Base-by-base conservation (phyloP, 2,329 filamentous ascomycete species). In the Lachnellula hyalina region DNA sequence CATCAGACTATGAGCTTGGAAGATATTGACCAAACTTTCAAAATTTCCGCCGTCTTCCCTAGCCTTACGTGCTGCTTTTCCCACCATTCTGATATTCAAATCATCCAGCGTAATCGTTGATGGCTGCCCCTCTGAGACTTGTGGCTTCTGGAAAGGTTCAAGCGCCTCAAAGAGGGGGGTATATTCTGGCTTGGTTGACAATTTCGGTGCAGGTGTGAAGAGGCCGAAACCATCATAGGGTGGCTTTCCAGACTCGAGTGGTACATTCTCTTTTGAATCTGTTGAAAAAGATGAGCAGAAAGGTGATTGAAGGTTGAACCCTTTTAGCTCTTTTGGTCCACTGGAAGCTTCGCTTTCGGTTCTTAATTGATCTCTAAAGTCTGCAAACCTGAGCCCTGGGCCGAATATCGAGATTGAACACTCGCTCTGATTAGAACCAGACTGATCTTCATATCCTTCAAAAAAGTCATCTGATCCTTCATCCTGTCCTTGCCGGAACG, bases 1-100 rank as follows among this genome's bases (percentile, higher is more conserved):
- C 57, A 62, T 60, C 19, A 64, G 38, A 17, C 58, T 56, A 25
- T 51, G 58, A 4, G 57, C 52, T 42, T 65, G 61, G 48, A 64
- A 64, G 4, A 63, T 55, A 19, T 64, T 56, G 9, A 65, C 55
- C 6, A 64, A 51, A 21, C 53, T 55, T 9, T 53, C 52, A 34
- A 60, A 54, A 36, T 54, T 60, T 54, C 28, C 25, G 32, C 47
- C 42, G 28, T 36, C 23, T 12, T 52, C 44, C 19, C 21, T 40
- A 21, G 36, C 34, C 7, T 23, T 28, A 5, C 48, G 49, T 15
- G 54, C 56, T n/a, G 53, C 56, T 56, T 56, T 59, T 15, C 54
- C 54, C 15, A 59, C 25, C 17, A 54, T 34, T 40, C 49, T 52
- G 19, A 58, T 17, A 23, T 59, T 57, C 34, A 60, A 28, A 36